Evolutionary conservation across 352 stramenopile species (phyloP).

Genomic region (Globisporangium echinulatum): DNA sequence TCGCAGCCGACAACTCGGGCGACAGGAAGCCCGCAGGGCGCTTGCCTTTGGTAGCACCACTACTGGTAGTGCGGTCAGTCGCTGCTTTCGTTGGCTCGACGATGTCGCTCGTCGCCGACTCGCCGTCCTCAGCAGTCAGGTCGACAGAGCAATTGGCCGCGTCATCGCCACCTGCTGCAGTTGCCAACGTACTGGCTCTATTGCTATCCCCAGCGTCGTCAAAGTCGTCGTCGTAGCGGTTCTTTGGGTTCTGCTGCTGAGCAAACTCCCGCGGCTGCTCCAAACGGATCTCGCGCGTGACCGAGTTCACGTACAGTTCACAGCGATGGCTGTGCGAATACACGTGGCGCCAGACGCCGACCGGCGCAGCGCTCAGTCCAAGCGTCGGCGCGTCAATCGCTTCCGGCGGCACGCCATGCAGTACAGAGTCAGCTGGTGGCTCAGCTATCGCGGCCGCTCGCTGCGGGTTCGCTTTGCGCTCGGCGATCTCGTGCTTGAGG

Average conservation of each 20-base stretch:
- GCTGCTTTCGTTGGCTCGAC: no score
- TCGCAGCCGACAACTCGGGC: constrained; percentile 25
- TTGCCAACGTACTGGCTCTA: no score
- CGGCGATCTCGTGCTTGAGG: constrained; percentile 61
- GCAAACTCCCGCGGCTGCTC: constrained; percentile 41
- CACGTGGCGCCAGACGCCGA: constrained; percentile 66
- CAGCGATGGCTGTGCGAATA: constrained; percentile 48
- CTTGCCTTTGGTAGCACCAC: constrained; percentile 25
- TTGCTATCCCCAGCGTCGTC: constrained; percentile 12
- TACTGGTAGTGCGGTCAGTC: constrained; percentile 11
- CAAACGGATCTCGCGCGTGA: constrained; percentile 65
- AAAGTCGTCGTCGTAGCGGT: constrained; percentile 39
- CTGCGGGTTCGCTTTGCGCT: constrained; percentile 44
- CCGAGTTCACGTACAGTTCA: constrained; percentile 77
- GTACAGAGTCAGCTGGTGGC: background rate
- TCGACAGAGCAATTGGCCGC: constrained; percentile 12
- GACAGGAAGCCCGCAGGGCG: constrained; percentile 33
- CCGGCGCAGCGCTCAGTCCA: constrained; percentile 9
- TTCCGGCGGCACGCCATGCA: background rate
- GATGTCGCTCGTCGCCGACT: no score
- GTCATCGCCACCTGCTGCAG: constrained; percentile 1
- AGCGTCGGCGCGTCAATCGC: constrained; percentile 3
- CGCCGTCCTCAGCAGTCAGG: constrained; percentile 3
- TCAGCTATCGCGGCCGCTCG: background rate
- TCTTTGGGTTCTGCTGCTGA: constrained; percentile 47